These are phyloP conservation scores for Arthroderma uncinatum DNA, from an alignment of 2,329 filamentous ascomycete species.

Conservation along the genomic window DNA sequence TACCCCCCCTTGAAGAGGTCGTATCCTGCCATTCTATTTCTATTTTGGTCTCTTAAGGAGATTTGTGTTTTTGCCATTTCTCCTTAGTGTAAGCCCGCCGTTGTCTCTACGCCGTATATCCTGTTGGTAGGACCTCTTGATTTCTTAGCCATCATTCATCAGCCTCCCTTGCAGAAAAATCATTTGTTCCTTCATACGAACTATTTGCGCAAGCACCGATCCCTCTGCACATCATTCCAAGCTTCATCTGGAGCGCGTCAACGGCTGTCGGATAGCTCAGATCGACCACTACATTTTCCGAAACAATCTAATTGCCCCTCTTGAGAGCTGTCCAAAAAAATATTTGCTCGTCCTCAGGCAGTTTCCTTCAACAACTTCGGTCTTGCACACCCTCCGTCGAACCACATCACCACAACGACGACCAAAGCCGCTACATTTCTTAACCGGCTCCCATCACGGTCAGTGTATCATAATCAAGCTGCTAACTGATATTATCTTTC, in stretches of 20 bases:
- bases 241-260: background rate
- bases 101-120: background rate
- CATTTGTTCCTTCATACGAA: background rate
- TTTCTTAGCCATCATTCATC: background rate
- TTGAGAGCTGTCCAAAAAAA: background rate
- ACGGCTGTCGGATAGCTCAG: background rate
- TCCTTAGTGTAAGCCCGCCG: background rate
- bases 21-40: background rate
- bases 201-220: background rate
- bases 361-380: background rate
- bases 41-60: background rate
- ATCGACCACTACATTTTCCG: background rate
- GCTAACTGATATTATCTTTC: background rate
- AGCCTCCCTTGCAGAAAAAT: background rate
- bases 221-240: background rate
- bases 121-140: background rate
- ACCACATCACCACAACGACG: background rate
- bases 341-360: background rate
- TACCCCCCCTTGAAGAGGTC: background rate
- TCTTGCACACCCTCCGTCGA: background rate
- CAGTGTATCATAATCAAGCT: conserved; percentile 2
- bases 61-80: background rate
- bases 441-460: background rate
- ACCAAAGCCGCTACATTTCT: background rate
- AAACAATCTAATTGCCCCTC: background rate